Evolutionary conservation across 805 yeast species (phyloP).

Genomic region (Diddensiella santjacobensis): DNA sequence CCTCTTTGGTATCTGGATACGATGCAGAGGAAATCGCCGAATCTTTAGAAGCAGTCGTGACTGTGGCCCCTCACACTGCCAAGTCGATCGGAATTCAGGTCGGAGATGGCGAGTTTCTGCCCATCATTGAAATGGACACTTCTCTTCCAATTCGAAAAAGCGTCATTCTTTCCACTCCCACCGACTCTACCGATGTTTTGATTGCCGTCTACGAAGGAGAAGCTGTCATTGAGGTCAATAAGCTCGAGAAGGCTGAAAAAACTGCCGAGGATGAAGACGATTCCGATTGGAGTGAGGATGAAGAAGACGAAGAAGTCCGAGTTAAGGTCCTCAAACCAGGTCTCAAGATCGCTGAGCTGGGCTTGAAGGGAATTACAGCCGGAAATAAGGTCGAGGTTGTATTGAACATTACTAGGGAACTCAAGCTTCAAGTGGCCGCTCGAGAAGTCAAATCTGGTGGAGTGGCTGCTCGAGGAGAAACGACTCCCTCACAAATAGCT

Average conservation of each 20-base stretch:
- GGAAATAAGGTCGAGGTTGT: conserved; percentile 62
- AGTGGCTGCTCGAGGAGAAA: conserved; percentile 26
- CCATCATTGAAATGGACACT: conserved; percentile 76
- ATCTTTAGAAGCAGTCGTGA: conserved; percentile 75
- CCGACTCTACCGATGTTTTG: conserved; percentile 54
- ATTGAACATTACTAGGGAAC: conserved; percentile 61
- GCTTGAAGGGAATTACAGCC: conserved; percentile 63
- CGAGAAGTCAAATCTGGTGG: conserved; percentile 30
- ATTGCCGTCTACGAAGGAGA: conserved; percentile 82
- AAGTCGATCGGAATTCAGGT: conserved; percentile 82
- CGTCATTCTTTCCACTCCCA: conserved; percentile 57
- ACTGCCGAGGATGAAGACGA: conserved; percentile 51
- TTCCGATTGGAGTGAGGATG: conserved; percentile 46
- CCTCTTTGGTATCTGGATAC: conserved; percentile 69
- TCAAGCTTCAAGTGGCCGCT: conserved; percentile 60
- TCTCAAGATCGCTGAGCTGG: conserved; percentile 70
- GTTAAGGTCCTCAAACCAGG: conserved; percentile 73
- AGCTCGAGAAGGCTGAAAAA: conserved; percentile 59
- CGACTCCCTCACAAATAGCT: background rate
- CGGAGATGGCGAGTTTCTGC: conserved; percentile 65
- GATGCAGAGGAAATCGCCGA: conserved; percentile 85
- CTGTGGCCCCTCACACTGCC: conserved; percentile 81
- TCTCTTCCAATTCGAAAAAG: conserved; percentile 87
- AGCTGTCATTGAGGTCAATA: conserved; percentile 76
- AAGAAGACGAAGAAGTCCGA: conserved; percentile 81